Evolutionary conservation across 2,329 filamentous ascomycete genomes (phyloP).

Genomic region (Shiraia sp.): DNA sequence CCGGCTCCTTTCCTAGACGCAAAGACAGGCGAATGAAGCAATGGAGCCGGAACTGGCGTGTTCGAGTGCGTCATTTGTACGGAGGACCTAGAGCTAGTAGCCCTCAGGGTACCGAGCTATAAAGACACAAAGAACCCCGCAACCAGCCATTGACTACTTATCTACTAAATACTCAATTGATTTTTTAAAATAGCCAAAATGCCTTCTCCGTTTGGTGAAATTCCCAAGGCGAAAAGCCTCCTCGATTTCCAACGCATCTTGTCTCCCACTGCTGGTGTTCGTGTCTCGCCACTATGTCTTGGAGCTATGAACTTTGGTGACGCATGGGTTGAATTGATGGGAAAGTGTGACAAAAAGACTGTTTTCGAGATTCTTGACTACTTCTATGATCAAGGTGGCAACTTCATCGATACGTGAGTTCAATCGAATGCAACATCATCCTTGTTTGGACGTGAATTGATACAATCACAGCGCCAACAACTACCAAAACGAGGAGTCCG

Average conservation of each 20-base stretch:
- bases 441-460: neutral
- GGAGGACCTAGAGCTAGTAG: neutral
- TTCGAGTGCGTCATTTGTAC: neutral
- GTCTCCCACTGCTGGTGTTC: conserved; percentile 55
- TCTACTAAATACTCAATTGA: neutral
- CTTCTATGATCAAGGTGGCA: conserved; percentile 54
- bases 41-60: neutral
- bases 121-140: neutral
- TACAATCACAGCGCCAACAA: conserved; percentile 46
- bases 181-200: conserved; percentile 8
- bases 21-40: neutral
- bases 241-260: conserved; percentile 59
- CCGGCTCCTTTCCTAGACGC: no score
- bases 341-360: conserved; percentile 51
- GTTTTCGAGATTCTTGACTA: conserved; percentile 53
- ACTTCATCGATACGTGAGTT: conserved; percentile 56
- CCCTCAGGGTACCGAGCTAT: neutral
- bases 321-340: conserved; percentile 49
- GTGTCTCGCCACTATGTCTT: conserved; percentile 58
- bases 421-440: neutral
- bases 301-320: conserved; percentile 61
- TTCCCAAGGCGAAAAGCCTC: conserved; percentile 38
- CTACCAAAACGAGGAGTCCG: conserved; percentile 54
- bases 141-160: neutral
- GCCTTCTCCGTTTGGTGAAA: conserved; percentile 30